These are phyloP conservation scores for Punctularia strigosozonata DNA, from an alignment of 768 basidiomycete genomes.

Conservation along the genomic window DNA sequence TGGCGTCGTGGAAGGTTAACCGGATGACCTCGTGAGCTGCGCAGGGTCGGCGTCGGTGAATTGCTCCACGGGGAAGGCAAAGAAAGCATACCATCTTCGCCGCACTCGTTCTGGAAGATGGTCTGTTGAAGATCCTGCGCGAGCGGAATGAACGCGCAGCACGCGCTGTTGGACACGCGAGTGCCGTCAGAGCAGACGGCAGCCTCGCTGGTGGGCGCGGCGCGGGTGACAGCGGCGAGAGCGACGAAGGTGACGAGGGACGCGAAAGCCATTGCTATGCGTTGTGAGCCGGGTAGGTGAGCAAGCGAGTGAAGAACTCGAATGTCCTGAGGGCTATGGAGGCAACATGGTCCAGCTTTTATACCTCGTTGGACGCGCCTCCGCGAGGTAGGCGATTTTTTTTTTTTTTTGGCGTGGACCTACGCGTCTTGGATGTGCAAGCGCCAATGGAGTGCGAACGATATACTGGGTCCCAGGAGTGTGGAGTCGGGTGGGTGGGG, in stretches of 20 bases:
- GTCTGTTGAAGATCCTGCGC: neutral
- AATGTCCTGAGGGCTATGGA: no score
- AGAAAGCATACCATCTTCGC: conserved; percentile 5
- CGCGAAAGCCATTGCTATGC: conserved; percentile 8
- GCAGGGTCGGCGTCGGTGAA: no score
- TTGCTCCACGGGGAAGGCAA: no score
- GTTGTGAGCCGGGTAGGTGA: neutral
- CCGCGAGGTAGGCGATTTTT: no score
- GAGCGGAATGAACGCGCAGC: conserved; percentile 9
- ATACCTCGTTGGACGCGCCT: no score
- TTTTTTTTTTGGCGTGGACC: no score
- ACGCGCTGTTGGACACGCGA: conserved; percentile 7
- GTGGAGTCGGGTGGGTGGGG: no score
- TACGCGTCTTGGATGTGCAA: no score
- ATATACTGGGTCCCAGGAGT: no score
- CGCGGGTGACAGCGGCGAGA: conserved; percentile 4
- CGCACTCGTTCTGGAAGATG: conserved; percentile 5
- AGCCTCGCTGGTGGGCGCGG: conserved; percentile 2
- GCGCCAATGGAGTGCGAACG: no score
- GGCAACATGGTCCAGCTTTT: no score
- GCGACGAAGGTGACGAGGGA: conserved; percentile 7
- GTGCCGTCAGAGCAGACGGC: conserved; percentile 10
- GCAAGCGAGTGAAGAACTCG: neutral
- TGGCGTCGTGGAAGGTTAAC: conserved; percentile 6
- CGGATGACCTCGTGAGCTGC: conserved; percentile 10